Percentiles rank a stretch among this genome's conserved stretches.
Evolutionary conservation across 2,329 filamentous ascomycete genomes (phyloP).

Genomic region (Samsoniella hepiali): DNA sequence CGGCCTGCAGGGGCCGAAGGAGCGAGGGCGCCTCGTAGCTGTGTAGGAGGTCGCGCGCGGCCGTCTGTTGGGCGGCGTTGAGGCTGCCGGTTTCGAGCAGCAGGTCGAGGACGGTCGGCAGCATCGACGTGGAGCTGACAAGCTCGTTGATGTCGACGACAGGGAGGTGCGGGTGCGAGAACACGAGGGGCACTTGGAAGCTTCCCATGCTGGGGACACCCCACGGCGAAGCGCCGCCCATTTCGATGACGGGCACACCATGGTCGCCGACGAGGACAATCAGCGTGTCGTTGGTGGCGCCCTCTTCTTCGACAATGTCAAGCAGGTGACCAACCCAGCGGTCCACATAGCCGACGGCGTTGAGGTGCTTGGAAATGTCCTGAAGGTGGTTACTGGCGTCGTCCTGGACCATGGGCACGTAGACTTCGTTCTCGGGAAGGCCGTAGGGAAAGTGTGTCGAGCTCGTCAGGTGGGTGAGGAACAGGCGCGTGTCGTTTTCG

Average conservation of each 20-base stretch:
- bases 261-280: constrained; percentile 34
- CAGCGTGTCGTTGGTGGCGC: constrained; percentile 33
- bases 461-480: constrained; percentile 35
- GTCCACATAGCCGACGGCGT: constrained; percentile 33
- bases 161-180: constrained; percentile 34
- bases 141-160: constrained; percentile 30
- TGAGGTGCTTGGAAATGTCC: constrained; percentile 34
- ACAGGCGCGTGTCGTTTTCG: constrained; percentile 31
- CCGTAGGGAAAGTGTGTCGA: constrained; percentile 35
- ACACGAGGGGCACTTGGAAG: constrained; percentile 31
- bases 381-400: constrained; percentile 25
- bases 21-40: constrained; percentile 36
- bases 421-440: constrained; percentile 28
- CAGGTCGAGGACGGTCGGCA: constrained; percentile 35
- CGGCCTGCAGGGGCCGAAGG: constrained; percentile 27
- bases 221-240: constrained; percentile 30
- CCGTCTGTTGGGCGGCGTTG: constrained; percentile 24
- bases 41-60: constrained; percentile 28
- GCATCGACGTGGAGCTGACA: constrained; percentile 31
- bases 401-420: constrained; percentile 25
- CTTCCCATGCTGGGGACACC: constrained; percentile 33
- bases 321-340: constrained; percentile 33
- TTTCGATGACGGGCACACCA: constrained; percentile 32
- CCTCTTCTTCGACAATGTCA: constrained; percentile 30
- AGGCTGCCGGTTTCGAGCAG: constrained; percentile 34